Conservation (phyloP, 2,329 filamentous ascomycete genomes). For the Apiospora saccharicola region DNA sequence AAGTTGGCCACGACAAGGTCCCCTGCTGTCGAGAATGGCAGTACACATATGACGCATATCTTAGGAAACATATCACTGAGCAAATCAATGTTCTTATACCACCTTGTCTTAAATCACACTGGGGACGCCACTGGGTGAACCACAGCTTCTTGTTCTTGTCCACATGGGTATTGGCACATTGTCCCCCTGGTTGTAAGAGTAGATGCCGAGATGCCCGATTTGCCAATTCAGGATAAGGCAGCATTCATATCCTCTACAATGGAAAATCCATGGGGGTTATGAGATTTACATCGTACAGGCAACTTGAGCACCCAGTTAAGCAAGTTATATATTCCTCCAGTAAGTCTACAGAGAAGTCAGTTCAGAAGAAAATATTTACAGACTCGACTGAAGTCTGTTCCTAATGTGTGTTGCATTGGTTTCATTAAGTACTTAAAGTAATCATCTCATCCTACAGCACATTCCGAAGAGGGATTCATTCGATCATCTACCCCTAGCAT, state of each 20-base stretch:
- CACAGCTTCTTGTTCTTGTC: not conserved
- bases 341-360: not conserved
- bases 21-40: not conserved
- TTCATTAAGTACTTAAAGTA: no score
- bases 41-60: not conserved
- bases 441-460: not conserved
- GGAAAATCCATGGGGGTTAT: not conserved
- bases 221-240: not conserved
- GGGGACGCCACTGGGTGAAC: not conserved
- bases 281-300: no score
- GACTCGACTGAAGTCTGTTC: no score
- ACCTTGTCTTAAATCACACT: not conserved
- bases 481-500: not conserved
- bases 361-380: no score
- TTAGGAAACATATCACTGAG: not conserved
- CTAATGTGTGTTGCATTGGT: no score
- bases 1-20: not conserved
- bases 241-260: not conserved
- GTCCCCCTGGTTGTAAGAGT: slow-evolving; percentile 60
- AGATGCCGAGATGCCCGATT: not conserved
- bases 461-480: not conserved
- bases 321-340: not conserved
- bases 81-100: not conserved
- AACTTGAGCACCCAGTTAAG: not conserved
- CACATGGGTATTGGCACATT: slow-evolving; percentile 31